Evolutionary conservation across 306 rosid species (phyloP).

Genomic region (Pterocarpus macrocarpus): DNA sequence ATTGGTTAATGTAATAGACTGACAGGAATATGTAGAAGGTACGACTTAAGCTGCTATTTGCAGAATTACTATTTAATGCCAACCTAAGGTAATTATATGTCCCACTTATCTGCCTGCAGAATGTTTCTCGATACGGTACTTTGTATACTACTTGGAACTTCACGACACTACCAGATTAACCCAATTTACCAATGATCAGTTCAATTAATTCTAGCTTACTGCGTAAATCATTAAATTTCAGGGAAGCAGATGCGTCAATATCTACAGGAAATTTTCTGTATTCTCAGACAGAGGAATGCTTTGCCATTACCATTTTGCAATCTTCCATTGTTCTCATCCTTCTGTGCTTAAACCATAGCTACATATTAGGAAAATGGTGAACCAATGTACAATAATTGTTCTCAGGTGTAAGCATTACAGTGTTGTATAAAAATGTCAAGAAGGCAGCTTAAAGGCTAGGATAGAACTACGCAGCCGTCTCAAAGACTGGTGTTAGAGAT

Average conservation of each 20-base stretch:
- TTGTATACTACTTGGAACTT: background rate
- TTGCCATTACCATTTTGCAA: constrained; percentile 36
- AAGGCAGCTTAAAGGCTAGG: constrained; percentile 24
- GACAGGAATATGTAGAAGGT: constrained; percentile 6
- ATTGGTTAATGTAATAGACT: constrained; percentile 5
- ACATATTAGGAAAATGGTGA: constrained; percentile 41
- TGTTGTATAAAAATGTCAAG: constrained; percentile 46
- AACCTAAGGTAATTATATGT: background rate
- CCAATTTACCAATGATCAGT: background rate
- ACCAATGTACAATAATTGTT: constrained; percentile 14
- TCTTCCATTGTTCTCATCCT: constrained; percentile 5
- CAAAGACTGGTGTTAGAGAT: constrained; percentile 20
- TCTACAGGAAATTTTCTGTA: constrained; percentile 17
- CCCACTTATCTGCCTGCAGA: no score
- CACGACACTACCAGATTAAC: no score
- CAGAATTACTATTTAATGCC: background rate
- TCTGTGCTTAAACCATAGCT: constrained; percentile 32
- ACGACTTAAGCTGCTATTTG: constrained; percentile 25
- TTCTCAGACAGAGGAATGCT: constrained; percentile 35
- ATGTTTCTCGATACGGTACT: no score
- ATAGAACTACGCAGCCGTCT: constrained; percentile 35
- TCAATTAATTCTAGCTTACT: constrained; percentile 29
- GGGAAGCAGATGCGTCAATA: constrained; percentile 10
- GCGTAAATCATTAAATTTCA: constrained; percentile 31
- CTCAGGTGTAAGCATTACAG: background rate